phyloP scores from a whole-genome alignment of 208 protist species.

The Trypanosoma lewisi region DNA sequence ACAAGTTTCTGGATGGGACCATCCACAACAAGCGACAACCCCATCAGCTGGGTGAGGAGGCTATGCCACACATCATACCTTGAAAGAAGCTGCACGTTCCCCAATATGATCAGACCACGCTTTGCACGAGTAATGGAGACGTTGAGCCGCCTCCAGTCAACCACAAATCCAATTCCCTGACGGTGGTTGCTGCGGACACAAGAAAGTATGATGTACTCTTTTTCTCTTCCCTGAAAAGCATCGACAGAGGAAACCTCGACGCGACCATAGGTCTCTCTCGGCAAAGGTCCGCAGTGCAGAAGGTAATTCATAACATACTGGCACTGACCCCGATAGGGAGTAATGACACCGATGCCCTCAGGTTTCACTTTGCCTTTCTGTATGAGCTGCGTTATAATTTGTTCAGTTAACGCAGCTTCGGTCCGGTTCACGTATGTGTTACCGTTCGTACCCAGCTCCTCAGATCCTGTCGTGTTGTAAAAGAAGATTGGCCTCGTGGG shows the following conservation, averaged over 20 bases:
- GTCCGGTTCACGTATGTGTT: conserved; percentile 97
- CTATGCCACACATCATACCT: conserved; percentile 19
- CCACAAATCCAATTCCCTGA: conserved; percentile 97
- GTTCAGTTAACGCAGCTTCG: conserved; percentile 87
- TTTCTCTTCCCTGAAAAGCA: conserved; percentile 97
- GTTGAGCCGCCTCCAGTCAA: conserved; percentile 95
- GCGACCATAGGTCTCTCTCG: conserved; percentile 66
- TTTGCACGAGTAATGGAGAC: conserved; percentile 96
- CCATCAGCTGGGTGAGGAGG: conserved; percentile 18
- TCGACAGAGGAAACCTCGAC: conserved; percentile 95
- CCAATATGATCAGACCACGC: conserved; percentile 96
- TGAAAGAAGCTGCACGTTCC: conserved; percentile 92
- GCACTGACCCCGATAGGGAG: conserved; percentile 97
- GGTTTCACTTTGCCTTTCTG: conserved; percentile 49
- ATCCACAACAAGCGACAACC: conserved; percentile 25
- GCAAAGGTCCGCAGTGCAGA: conserved; percentile 66
- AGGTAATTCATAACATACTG: conserved; percentile 90
- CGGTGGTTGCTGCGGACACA: conserved; percentile 96
- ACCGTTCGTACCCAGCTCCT: conserved; percentile 92
- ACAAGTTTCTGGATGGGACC: conserved; percentile 21
- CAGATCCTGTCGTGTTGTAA: conserved; percentile 83
- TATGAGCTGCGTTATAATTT: conserved; percentile 93
- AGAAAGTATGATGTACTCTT: conserved; percentile 98
- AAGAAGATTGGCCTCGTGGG: conserved; percentile 94
- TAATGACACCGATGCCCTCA: conserved; percentile 96